Evolutionary conservation across 257 asterid species (phyloP).

Genomic region (Nicotiana obtusifolia): DNA sequence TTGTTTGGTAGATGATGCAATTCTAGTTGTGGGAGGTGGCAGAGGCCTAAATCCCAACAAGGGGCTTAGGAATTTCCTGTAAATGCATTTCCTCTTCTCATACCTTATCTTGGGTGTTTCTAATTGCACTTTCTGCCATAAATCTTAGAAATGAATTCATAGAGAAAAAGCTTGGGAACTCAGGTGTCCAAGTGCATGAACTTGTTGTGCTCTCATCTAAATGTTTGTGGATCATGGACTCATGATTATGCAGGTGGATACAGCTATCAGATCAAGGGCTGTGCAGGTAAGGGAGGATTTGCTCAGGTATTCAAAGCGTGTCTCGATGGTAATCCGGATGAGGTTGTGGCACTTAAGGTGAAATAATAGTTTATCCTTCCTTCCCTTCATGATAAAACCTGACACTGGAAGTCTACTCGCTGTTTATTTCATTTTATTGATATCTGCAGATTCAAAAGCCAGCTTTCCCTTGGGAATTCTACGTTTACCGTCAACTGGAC

Average conservation of each 20-base stretch:
- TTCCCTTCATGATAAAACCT: constrained; percentile 5
- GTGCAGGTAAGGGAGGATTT: constrained; percentile 99
- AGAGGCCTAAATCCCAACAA: neutral
- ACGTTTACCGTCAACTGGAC: constrained; percentile 92
- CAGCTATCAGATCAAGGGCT: constrained; percentile 91
- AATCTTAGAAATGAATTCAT: neutral
- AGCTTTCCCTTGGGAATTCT: constrained; percentile 99
- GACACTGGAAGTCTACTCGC: neutral
- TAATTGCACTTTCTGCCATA: neutral
- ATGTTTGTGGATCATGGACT: constrained; percentile 11
- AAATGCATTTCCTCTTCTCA: neutral
- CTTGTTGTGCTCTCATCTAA: constrained; percentile 18
- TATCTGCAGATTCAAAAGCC: constrained; percentile 83
- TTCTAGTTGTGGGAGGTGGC: neutral
- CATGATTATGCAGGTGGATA: constrained; percentile 53
- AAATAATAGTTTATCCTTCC: neutral
- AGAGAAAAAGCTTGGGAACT: neutral
- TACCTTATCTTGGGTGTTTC: neutral
- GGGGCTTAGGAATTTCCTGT: neutral
- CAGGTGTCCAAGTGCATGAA: constrained; percentile 13
- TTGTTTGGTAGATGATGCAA: neutral
- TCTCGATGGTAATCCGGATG: constrained; percentile 63
- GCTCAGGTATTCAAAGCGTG: constrained; percentile 93
- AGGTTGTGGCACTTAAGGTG: constrained; percentile 90
- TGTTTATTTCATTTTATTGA: neutral